These are phyloP conservation scores for Otatea glauca DNA, from an alignment of 176 grass and related monocot genomes.

Conservation along the genomic window DNA sequence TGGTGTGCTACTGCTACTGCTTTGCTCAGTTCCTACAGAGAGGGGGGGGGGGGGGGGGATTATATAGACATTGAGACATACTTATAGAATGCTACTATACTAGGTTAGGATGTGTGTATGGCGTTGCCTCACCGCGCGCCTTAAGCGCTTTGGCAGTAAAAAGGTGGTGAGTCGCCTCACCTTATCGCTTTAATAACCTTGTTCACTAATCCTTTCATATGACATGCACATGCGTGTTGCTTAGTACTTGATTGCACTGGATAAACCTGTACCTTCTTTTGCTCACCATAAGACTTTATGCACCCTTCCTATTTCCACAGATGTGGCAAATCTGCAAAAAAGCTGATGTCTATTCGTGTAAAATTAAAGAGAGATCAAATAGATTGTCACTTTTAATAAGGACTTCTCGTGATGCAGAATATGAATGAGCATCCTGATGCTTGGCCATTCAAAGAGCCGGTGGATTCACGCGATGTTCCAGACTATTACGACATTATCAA, in stretches of 20 bases:
- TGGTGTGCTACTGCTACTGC: too few species aligned
- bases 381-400: constrained; percentile 17
- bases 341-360: neutral
- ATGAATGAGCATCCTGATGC: constrained; percentile 97
- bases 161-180: too few species aligned
- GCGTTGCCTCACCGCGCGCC: too few species aligned
- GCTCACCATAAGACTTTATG: neutral
- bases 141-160: too few species aligned
- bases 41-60: too few species aligned
- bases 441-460: constrained; percentile 98
- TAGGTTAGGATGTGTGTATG: too few species aligned
- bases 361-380: constrained; percentile 1
- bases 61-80: too few species aligned
- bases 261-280: constrained; percentile 10
- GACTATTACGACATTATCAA: constrained; percentile 99
- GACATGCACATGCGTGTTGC: neutral
- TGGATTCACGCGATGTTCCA: constrained; percentile 92
- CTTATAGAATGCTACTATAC: too few species aligned
- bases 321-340: neutral
- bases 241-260: constrained; percentile 14
- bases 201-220: constrained; percentile 30
- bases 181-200: too few species aligned
- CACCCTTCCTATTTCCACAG: constrained; percentile 22
- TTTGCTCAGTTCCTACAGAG: too few species aligned
- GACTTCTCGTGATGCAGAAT: constrained; percentile 51